Percentiles rank a stretch among this genome's conserved stretches.
phyloP scores from a whole-genome alignment of 352 stramenopile genomes.

The Phytophthora rubi region DNA sequence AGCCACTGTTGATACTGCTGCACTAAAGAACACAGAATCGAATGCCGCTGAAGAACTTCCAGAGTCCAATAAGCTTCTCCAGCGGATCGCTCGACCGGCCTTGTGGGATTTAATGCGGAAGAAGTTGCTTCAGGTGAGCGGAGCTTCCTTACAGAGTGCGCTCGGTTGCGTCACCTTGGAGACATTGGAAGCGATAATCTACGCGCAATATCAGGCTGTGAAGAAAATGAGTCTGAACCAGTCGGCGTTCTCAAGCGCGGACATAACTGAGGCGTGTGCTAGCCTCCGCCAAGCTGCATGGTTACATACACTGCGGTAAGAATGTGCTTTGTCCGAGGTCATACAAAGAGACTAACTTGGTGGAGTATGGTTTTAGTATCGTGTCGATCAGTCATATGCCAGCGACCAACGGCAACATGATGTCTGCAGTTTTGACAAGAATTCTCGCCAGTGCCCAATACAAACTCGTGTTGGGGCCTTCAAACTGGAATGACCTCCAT shows the following conservation, averaged over 20 bases:
- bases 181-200: conserved; percentile 51
- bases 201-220: conserved; percentile 48
- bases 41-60: neutral
- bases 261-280: conserved; percentile 59
- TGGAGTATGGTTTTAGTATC: conserved; percentile 13
- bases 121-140: conserved; percentile 45
- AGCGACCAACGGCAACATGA: conserved; percentile 12
- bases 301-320: conserved; percentile 71
- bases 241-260: conserved; percentile 43
- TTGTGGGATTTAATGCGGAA: conserved; percentile 58
- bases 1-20: neutral
- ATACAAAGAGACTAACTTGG: conserved; percentile 3
- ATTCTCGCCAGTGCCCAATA: conserved; percentile 46
- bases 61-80: conserved; percentile 31
- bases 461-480: conserved; percentile 45
- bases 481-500: conserved; percentile 48
- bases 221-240: conserved; percentile 58
- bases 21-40: neutral
- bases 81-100: conserved; percentile 46
- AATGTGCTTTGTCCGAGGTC: neutral
- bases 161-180: conserved; percentile 48
- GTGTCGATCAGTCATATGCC: conserved; percentile 32
- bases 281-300: conserved; percentile 68
- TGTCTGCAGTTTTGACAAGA: conserved; percentile 25
- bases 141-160: conserved; percentile 30